phyloP scores from a whole-genome alignment of 1,139 yeast genomes.

The Debaryomyces psychrophilus region DNA sequence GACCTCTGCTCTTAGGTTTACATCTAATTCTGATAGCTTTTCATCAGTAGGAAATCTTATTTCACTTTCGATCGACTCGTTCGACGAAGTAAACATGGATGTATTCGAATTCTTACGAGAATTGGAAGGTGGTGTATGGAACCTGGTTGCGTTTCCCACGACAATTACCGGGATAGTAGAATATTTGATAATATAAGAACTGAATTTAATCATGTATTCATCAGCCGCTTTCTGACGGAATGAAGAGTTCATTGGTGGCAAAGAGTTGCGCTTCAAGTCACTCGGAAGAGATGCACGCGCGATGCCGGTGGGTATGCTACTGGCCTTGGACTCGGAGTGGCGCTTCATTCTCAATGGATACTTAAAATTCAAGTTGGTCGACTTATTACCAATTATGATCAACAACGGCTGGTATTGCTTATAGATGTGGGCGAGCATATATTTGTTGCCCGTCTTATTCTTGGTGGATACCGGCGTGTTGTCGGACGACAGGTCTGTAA shows the following conservation, averaged over 20 bases:
- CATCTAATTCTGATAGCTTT: constrained; percentile 1
- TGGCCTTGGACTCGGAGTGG: constrained; percentile 13
- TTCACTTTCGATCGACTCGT: constrained; percentile 9
- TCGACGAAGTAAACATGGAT: constrained; percentile 6
- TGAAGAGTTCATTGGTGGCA: not conserved
- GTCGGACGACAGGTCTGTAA: constrained; percentile 28
- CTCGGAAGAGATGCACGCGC: constrained; percentile 2
- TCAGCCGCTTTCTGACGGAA: constrained; percentile 9
- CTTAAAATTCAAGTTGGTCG: constrained; percentile 47
- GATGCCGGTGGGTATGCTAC: not conserved
- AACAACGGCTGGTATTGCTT: constrained; percentile 48
- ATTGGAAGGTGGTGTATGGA: constrained; percentile 1
- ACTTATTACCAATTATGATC: constrained; percentile 43
- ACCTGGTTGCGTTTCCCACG: constrained; percentile 33
- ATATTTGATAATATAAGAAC: constrained; percentile 45
- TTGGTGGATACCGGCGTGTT: constrained; percentile 12
- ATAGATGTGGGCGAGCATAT: constrained; percentile 40
- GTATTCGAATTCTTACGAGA: constrained; percentile 1
- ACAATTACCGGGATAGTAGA: constrained; percentile 45
- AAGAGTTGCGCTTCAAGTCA: not conserved
- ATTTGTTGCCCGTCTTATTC: constrained; percentile 32
- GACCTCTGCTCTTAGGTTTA: not conserved
- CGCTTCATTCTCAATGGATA: constrained; percentile 40
- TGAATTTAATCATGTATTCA: constrained; percentile 38
- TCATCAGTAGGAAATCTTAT: not conserved